Evolutionary conservation across 768 basidiomycete genomes (phyloP), one percentile per base, ranked within the genome.

Genomic region (Mycena vitilis): DNA sequence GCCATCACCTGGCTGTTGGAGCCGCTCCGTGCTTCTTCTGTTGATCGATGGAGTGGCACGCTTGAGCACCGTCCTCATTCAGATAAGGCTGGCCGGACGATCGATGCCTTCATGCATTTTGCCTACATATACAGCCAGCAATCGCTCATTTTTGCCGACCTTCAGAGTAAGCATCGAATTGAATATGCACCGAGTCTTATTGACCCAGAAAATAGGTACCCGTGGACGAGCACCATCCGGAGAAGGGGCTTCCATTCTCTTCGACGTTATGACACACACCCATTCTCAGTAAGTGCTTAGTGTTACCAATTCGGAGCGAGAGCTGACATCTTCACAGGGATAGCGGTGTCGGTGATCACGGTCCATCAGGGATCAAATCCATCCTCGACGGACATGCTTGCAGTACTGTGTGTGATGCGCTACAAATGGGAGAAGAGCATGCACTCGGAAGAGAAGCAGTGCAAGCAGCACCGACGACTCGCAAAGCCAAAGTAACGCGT

Each of bases 31-130:
- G 40, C 48, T n/a, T 30, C 62, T 4, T 36, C 51, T 47, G 34
- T 63, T 2, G 62, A 63, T 2, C 23, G 34, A 18, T 63, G 62
- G 62, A 63, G 62, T 22, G 62, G 62, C n/a, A 63, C 62, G 2
- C 36, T 63, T 18, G 13, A 54, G 13, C 62, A 63, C 37, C 62
- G 40, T 9, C 44, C 9, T 22, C 62, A 63, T 30, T 20, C 22
- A n/a, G 53, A 63, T 34, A 63, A 63, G 20, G 48, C 62, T 11
- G 62, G 62, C 20, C 18, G 36, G 11, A 63, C 62, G 2, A 63
- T 63, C 18, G 62, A 63, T 36, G 44, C 62, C 6, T 63, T 63
- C 18, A 55, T 63, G 52, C 62, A 63, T 55, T 63, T 63, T 25
- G 42, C 42, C 7, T 45, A 49, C 15, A 40, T 55, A 1, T 63